Conservation (phyloP, 352 stramenopile species). For the Phytophthora cactorum region DNA sequence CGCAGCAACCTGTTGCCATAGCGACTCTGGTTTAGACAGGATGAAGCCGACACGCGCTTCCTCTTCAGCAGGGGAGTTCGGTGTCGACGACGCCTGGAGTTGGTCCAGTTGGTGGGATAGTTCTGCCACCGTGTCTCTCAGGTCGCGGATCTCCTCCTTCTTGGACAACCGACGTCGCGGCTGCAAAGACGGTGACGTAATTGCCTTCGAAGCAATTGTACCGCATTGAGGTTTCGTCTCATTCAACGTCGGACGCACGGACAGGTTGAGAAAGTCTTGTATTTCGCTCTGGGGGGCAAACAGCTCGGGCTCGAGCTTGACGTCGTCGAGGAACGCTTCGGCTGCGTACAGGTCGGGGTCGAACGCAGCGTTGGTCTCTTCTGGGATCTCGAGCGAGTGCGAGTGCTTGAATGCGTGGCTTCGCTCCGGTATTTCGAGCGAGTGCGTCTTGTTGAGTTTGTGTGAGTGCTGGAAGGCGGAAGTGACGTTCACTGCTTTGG, state of each 20-base stretch:
- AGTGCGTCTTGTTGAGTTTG: slow-evolving; percentile 27
- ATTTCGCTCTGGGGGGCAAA: slow-evolving; percentile 12
- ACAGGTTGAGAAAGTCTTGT: slow-evolving; percentile 6
- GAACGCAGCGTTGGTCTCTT: slow-evolving; percentile 5
- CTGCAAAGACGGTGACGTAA: background rate
- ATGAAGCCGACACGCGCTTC: slow-evolving; percentile 17
- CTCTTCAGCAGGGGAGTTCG: slow-evolving; percentile 18
- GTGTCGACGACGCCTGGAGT: slow-evolving; percentile 22
- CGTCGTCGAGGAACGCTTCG: slow-evolving; percentile 23
- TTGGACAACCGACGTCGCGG: slow-evolving; percentile 13
- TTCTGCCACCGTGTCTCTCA: slow-evolving; percentile 30
- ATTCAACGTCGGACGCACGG: background rate
- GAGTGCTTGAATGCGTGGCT: slow-evolving; percentile 11
- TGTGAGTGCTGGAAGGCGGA: slow-evolving; percentile 25
- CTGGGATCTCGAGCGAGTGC: slow-evolving; percentile 25
- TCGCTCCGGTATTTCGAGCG: slow-evolving; percentile 24
- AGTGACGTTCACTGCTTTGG: slow-evolving; percentile 19
- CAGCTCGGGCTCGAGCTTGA: slow-evolving; percentile 23
- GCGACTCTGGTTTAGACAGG: slow-evolving; percentile 17
- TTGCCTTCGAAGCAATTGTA: too few relatives aligned
- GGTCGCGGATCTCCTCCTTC: slow-evolving; percentile 39
- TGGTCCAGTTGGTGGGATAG: slow-evolving; percentile 32
- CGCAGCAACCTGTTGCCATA: slow-evolving; percentile 34
- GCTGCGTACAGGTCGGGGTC: slow-evolving; percentile 22
- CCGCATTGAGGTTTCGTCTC: background rate